These are phyloP conservation scores for Cytospora paraplurivora DNA, from an alignment of 2,329 filamentous ascomycete species.

Conservation along the genomic window DNA sequence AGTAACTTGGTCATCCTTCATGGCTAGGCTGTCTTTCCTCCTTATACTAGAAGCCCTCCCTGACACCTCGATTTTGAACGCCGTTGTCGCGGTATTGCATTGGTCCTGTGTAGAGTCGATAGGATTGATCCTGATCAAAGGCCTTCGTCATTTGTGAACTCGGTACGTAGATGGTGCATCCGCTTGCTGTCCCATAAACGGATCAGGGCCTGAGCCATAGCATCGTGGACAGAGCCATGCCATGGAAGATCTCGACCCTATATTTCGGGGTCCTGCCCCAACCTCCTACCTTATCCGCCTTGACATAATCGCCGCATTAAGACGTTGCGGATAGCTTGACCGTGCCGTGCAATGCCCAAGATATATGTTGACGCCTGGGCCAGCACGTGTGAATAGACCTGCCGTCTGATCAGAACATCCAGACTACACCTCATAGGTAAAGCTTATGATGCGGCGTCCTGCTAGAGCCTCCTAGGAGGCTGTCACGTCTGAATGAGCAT, in stretches of 20 bases:
- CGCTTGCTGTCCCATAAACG: not conserved
- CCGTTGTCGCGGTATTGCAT: conserved; percentile 89
- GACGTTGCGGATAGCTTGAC: not conserved
- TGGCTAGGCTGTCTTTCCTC: no score
- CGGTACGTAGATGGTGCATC: not conserved
- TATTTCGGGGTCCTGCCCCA: not conserved
- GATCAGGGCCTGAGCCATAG: not conserved
- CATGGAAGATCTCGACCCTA: not conserved
- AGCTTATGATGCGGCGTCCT: not conserved
- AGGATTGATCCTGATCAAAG: not conserved
- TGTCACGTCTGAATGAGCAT: no score
- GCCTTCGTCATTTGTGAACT: not conserved
- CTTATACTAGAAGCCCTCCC: conserved; percentile 75
- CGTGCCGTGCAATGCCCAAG: not conserved
- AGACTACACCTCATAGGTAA: not conserved
- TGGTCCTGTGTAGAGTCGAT: no score
- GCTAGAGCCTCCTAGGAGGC: not conserved
- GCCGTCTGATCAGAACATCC: not conserved
- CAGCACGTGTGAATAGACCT: not conserved
- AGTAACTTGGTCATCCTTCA: no score
- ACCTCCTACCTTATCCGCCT: not conserved
- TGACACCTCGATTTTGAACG: conserved; percentile 83
- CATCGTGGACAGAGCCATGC: not conserved
- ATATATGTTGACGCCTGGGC: not conserved
- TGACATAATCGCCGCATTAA: not conserved